Evolutionary conservation across 1,284 basidiomycete genomes (phyloP).

Genomic region (Mycosarcoma maydis): DNA sequence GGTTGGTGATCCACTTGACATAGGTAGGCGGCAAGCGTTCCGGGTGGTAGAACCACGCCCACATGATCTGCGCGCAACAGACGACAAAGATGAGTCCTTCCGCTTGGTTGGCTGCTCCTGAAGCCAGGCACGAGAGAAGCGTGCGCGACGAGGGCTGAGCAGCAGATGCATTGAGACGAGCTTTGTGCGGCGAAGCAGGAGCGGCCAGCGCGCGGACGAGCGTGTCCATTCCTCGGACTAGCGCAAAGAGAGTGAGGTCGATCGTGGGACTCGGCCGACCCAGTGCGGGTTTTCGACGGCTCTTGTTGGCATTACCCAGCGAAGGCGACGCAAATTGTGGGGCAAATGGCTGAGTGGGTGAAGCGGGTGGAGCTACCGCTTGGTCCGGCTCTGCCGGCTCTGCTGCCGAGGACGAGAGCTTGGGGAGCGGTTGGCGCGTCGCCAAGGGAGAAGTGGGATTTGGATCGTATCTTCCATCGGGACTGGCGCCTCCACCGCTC

Average conservation of each 20-base stretch:
- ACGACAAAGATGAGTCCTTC: conserved; percentile 60
- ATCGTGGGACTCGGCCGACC: conserved; percentile 64
- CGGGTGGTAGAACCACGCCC: conserved; percentile 65
- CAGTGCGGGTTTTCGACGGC: conserved; percentile 4
- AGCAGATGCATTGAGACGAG: no score
- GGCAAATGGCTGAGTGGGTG: neutral
- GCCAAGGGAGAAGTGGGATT: no score
- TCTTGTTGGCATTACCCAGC: neutral
- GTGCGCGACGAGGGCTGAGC: conserved; percentile 1
- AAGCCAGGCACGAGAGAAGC: neutral
- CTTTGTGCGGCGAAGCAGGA: conserved; percentile 4
- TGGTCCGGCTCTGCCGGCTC: neutral
- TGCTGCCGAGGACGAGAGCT: neutral
- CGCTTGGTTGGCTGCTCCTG: conserved; percentile 26
- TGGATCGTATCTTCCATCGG: no score
- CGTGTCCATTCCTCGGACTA: conserved; percentile 67
- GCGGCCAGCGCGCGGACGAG: conserved; percentile 49
- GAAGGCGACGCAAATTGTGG: no score
- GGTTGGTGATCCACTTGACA: conserved; percentile 64
- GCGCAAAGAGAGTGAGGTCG: conserved; percentile 67
- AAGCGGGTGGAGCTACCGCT: neutral
- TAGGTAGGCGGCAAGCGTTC: conserved; percentile 62
- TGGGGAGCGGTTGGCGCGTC: no score
- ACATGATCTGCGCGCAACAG: conserved; percentile 63
- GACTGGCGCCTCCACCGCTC: no score